Base-by-base conservation (phyloP, 2,329 filamentous ascomycete species). In the Penicillium sp. region DNA sequence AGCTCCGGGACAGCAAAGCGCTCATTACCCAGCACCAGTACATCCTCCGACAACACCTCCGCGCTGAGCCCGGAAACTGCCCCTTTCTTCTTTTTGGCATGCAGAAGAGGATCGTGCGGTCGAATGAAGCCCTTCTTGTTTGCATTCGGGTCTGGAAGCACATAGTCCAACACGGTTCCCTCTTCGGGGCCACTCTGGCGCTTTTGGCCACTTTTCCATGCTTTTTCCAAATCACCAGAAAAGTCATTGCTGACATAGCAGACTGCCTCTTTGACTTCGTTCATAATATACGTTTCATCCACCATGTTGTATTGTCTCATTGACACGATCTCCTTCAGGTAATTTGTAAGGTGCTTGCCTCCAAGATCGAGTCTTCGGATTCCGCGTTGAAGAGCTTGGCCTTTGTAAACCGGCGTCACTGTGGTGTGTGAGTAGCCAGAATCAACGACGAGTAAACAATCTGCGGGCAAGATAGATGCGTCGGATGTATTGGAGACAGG, bases 291-390 rank as follows among this genome's bases (percentile, higher is more conserved):
- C 1, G 89, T 88, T 66, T 99, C 94, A 72, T 96, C 92, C 60
- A 94, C 86, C 85, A 99, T 92, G 71, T 97, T 93, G 74, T 95
- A 96, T 69, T 97, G 92, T 7, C 94, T 88, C 14, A 95, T 82
- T 1, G 92, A 97, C 18, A 97, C 85, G 16, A 96, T 82, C 55
- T 94, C 89, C 46, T 94, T 93, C 34, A 99, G 81, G 71, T 96
- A 89, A 72, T 97, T 97, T 22, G 93, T 97, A 59, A 99, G 78
- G 50, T 96, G 84, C 74, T 96, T 97, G 55, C 94, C 94, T 42
- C 94, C 94, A 7, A 97, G 83, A 53, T 97, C 92, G 45, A 99
- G 85, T 38, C 94, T 84, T 20, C 93, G 87, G 53, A 96, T 85
- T 0, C 89, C 92, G 0, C 86, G 80, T 62, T 97, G 91, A 6